Evolutionary conservation across 2,329 filamentous ascomycete species (phyloP).

Genomic region (Teratosphaeria destructans): DNA sequence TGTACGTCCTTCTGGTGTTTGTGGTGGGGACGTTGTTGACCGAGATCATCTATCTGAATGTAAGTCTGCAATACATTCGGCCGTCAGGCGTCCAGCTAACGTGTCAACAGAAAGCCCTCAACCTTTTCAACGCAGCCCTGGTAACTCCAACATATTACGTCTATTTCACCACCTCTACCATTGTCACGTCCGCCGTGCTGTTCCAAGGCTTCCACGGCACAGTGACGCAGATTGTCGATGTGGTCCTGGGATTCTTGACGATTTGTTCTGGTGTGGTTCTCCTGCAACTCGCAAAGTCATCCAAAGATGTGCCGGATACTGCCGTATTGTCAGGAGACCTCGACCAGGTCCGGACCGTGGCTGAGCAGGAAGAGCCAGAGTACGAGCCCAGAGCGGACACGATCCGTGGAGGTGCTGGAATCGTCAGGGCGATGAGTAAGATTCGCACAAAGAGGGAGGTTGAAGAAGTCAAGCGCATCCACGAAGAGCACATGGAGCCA

Average conservation of each 20-base stretch:
- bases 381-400: slow-evolving; percentile 93
- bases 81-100: neutral
- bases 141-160: slow-evolving; percentile 99
- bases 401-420: slow-evolving; percentile 80
- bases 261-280: slow-evolving; percentile 91
- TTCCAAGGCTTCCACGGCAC: slow-evolving; percentile 93
- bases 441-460: slow-evolving; percentile 68
- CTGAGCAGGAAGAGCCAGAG: slow-evolving; percentile 91
- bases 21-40: slow-evolving; percentile 80
- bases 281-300: slow-evolving; percentile 92
- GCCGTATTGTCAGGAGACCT: slow-evolving; percentile 88
- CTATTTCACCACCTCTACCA: slow-evolving; percentile 92
- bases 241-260: slow-evolving; percentile 84
- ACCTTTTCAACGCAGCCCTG: slow-evolving; percentile 90
- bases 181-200: slow-evolving; percentile 82
- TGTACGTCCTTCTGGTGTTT: slow-evolving; percentile 85
- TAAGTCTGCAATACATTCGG: slow-evolving; percentile 41
- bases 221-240: slow-evolving; percentile 66
- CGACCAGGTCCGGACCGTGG: slow-evolving; percentile 89
- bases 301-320: slow-evolving; percentile 90
- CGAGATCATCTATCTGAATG: slow-evolving; percentile 92
- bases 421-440: slow-evolving; percentile 71
- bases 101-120: slow-evolving; percentile 78
- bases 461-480: slow-evolving; percentile 66
- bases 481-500: slow-evolving; percentile 64